A percentile compares a stretch with the other conserved stretches of the same genome.
Evolutionary conservation across 176 grass and related monocot genomes (phyloP).

Genomic region (Rhynchospora tenuis): DNA sequence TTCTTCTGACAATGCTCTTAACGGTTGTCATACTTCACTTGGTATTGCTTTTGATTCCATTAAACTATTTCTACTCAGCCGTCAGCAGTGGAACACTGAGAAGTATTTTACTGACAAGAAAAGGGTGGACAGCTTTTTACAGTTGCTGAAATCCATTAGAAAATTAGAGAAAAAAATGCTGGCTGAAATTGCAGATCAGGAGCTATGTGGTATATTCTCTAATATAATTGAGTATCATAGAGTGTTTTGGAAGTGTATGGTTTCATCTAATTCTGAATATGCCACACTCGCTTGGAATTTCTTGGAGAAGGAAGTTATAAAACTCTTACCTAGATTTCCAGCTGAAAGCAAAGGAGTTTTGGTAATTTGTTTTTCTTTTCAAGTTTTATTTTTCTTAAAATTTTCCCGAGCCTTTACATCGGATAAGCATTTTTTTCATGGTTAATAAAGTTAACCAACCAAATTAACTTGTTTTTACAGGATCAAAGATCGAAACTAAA

Average conservation of each 20-base stretch:
- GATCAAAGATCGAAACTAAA: conserved; percentile 51
- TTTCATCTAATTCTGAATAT: conserved; percentile 52
- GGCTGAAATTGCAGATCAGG: conserved; percentile 31
- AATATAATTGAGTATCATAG: conserved; percentile 72
- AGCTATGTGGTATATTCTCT: conserved; percentile 46
- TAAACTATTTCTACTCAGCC: conserved; percentile 54
- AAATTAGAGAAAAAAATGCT: conserved; percentile 56
- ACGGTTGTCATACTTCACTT: conserved; percentile 33
- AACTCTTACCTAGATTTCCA: conserved; percentile 42
- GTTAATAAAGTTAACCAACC: conserved; percentile 13
- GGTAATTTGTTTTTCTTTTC: conserved; percentile 35
- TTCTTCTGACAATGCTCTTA: conserved; percentile 27
- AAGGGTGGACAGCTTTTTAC: conserved; percentile 35
- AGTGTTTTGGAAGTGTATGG: conserved; percentile 65
- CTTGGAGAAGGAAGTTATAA: conserved; percentile 63
- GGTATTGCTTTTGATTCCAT: conserved; percentile 37
- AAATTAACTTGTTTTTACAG: conserved; percentile 37
- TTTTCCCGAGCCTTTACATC: no score
- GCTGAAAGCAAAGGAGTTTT: conserved; percentile 41
- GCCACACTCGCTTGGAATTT: conserved; percentile 65
- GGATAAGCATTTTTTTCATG: neutral
- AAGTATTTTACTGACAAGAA: conserved; percentile 27
- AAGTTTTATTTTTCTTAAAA: neutral
- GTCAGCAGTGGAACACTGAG: conserved; percentile 69
- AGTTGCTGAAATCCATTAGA: conserved; percentile 54